Evolutionary conservation across 345 rosid genomes (phyloP).

Genomic region (Abelmoschus esculentus): DNA sequence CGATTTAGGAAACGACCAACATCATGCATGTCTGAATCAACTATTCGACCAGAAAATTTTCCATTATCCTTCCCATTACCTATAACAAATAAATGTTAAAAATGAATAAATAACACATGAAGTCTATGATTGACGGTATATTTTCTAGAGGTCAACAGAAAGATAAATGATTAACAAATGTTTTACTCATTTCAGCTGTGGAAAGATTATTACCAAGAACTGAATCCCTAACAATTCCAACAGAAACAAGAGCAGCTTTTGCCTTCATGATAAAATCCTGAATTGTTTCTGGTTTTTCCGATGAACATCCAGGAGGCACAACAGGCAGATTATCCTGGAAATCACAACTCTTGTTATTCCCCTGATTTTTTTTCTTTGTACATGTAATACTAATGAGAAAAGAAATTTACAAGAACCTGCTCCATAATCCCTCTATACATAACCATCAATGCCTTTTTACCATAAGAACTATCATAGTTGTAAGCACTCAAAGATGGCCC

Average conservation of each 20-base stretch:
- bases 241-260: conserved; percentile 94
- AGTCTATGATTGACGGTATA: neutral
- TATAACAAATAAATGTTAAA: conserved; percentile 23
- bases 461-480: conserved; percentile 87
- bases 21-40: conserved; percentile 99
- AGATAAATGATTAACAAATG: neutral
- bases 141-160: neutral
- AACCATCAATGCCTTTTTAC: conserved; percentile 84
- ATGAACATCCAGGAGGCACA: conserved; percentile 89
- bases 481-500: conserved; percentile 93
- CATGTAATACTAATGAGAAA: conserved; percentile 8
- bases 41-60: conserved; percentile 83
- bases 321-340: conserved; percentile 86
- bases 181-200: neutral
- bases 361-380: neutral
- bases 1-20: conserved; percentile 97
- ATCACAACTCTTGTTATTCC: conserved; percentile 21
- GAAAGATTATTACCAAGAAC: conserved; percentile 47
- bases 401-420: conserved; percentile 38
- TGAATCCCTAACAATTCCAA: conserved; percentile 94
- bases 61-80: conserved; percentile 81
- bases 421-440: conserved; percentile 98
- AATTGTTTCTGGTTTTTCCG: conserved; percentile 75
- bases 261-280: conserved; percentile 78
- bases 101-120: neutral